Evolutionary conservation across 176 grass and related monocot species (phyloP).

Genomic region (Eragrostis curvula): DNA sequence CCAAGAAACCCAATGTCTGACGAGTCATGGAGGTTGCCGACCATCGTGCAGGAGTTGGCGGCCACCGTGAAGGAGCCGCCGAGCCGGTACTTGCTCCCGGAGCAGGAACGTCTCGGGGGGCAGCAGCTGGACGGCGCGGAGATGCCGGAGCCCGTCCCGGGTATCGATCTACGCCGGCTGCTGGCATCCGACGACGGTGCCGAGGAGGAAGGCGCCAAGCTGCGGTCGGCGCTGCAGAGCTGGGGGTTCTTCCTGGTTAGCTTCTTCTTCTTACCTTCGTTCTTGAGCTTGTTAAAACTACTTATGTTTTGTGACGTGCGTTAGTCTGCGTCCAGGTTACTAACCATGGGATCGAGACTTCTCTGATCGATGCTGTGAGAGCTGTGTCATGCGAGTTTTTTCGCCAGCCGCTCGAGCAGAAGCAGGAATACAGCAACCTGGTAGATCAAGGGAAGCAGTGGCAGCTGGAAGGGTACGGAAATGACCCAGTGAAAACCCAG

Average conservation of each 20-base stretch:
- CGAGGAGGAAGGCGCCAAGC: slow-evolving; percentile 43
- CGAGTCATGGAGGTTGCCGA: slow-evolving; percentile 42
- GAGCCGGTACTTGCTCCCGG: slow-evolving; percentile 29
- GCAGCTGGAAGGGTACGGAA: slow-evolving; percentile 66
- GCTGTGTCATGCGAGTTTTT: slow-evolving; percentile 50
- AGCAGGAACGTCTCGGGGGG: slow-evolving; percentile 17
- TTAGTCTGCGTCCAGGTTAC: slow-evolving; percentile 23
- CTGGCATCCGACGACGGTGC: slow-evolving; percentile 29
- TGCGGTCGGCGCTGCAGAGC: slow-evolving; percentile 41
- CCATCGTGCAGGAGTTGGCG: slow-evolving; percentile 32
- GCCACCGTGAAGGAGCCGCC: slow-evolving; percentile 28
- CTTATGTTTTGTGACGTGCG: neutral
- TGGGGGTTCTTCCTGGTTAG: slow-evolving; percentile 66
- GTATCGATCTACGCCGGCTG: slow-evolving; percentile 49
- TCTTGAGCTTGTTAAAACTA: neutral
- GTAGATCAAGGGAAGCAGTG: slow-evolving; percentile 53
- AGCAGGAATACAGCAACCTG: slow-evolving; percentile 55
- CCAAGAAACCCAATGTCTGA: slow-evolving; percentile 27
- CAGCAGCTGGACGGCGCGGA: slow-evolving; percentile 17
- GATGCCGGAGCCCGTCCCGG: slow-evolving; percentile 45
- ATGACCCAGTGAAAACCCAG: slow-evolving; percentile 46
- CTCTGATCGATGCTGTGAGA: slow-evolving; percentile 53
- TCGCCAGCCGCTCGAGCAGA: slow-evolving; percentile 42
- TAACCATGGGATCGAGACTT: slow-evolving; percentile 48
- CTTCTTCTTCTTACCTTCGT: neutral